These are phyloP conservation scores for Hemisphaericaspora xylanilytica DNA, from an alignment of 1,139 yeast genomes.

Conservation along the genomic window DNA sequence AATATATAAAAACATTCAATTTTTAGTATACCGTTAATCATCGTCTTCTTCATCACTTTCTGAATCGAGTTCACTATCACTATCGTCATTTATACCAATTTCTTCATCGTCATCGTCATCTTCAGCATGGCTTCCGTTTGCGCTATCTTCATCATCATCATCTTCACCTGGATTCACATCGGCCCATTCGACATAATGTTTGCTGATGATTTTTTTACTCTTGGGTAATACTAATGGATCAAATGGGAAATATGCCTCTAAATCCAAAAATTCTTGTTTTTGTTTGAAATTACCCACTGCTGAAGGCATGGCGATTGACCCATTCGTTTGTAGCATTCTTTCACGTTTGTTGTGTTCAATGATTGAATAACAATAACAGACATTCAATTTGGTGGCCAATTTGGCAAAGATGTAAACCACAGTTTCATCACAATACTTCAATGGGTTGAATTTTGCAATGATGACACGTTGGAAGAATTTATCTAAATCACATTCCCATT, in stretches of 20 bases:
- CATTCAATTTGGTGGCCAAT: conserved; percentile 83
- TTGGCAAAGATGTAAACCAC: conserved; percentile 94
- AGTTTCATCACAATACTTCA: conserved; percentile 89
- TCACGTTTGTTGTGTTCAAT: conserved; percentile 88
- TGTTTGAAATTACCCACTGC: conserved; percentile 43
- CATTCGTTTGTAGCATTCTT: conserved; percentile 40
- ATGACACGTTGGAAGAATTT: conserved; percentile 84
- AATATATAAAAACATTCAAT: no score
- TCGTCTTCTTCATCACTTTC: conserved; percentile 6
- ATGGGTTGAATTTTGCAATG: conserved; percentile 86
- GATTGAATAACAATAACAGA: conserved; percentile 89
- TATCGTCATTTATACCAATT: conserved; percentile 14
- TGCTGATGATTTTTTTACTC: conserved; percentile 51
- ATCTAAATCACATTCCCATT: conserved; percentile 84
- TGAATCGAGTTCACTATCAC: conserved; percentile 18
- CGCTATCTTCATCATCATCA: conserved; percentile 64
- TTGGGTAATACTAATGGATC: conserved; percentile 81
- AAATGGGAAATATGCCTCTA: conserved; percentile 93
- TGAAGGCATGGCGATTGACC: conserved; percentile 25
- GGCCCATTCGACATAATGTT: conserved; percentile 77
- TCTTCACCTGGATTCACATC: conserved; percentile 45
- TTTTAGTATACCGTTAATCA: no score
- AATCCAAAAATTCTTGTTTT: conserved; percentile 78
- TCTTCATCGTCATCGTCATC: conserved; percentile 14
- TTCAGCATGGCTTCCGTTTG: conserved; percentile 21